Evolutionary conservation across 768 basidiomycete species (phyloP).

Genomic region (Phallus indusiatus): DNA sequence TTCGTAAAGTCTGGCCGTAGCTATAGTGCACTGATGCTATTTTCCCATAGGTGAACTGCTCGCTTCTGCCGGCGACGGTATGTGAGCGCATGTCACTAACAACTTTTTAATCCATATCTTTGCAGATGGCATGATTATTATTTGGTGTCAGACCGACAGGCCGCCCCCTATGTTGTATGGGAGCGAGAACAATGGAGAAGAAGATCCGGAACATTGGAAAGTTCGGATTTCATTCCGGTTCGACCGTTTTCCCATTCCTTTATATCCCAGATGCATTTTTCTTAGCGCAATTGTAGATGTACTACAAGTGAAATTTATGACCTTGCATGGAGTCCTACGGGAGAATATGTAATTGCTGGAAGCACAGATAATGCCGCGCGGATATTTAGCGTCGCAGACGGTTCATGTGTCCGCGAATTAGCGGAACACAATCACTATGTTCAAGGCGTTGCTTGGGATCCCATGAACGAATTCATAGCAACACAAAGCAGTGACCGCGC

Average conservation of each 20-base stretch:
- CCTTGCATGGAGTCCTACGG: slow-evolving; percentile 92
- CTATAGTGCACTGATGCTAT: slow-evolving; percentile 2
- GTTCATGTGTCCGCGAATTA: slow-evolving; percentile 80
- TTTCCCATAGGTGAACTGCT: slow-evolving; percentile 63
- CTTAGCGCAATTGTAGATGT: slow-evolving; percentile 40
- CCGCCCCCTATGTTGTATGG: slow-evolving; percentile 70
- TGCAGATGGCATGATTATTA: slow-evolving; percentile 91
- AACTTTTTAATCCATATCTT: slow-evolving; percentile 6
- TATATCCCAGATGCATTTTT: neutral
- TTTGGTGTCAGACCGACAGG: slow-evolving; percentile 80
- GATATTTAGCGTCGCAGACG: slow-evolving; percentile 68
- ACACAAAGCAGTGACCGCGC: slow-evolving; percentile 95
- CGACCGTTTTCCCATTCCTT: slow-evolving; percentile 14
- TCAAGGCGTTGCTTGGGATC: slow-evolving; percentile 99
- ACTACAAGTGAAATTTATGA: slow-evolving; percentile 97
- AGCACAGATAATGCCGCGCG: slow-evolving; percentile 93
- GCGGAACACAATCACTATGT: slow-evolving; percentile 95
- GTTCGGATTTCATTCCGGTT: slow-evolving; percentile 78
- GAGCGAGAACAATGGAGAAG: slow-evolving; percentile 51
- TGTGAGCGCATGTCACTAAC: slow-evolving; percentile 18
- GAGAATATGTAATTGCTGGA: slow-evolving; percentile 91
- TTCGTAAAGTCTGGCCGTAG: neutral
- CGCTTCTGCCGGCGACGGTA: slow-evolving; percentile 97
- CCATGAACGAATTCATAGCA: slow-evolving; percentile 92
- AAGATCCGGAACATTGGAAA: slow-evolving; percentile 57